A percentile compares a stretch with the other conserved stretches of the same genome.
Conservation (phyloP, 768 basidiomycete species). For the Agrocybe chaxingu region DNA sequence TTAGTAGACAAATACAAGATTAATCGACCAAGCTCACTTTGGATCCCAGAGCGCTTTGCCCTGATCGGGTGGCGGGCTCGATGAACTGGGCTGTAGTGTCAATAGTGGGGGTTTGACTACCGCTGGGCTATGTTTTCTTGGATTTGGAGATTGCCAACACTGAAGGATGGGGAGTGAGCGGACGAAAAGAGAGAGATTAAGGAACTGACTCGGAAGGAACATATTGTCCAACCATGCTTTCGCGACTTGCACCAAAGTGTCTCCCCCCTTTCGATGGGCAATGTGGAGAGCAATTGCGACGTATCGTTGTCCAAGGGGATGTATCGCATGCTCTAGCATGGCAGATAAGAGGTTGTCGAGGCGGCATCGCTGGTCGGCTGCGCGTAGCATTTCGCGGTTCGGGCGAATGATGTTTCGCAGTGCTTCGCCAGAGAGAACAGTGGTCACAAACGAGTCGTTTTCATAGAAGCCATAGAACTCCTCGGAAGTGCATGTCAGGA, state of each 20-base stretch:
- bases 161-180: background rate
- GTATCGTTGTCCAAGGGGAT: conserved; percentile 13
- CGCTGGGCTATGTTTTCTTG: too few relatives aligned
- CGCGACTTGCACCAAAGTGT: conserved; percentile 11
- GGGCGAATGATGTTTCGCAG: background rate
- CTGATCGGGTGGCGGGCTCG: too few relatives aligned
- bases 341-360: conserved; percentile 12
- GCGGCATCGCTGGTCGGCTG: background rate
- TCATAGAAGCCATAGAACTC: background rate
- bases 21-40: too few relatives aligned
- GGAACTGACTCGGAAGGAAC: conserved; percentile 14
- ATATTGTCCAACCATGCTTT: conserved; percentile 17
- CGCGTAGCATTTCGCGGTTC: background rate
- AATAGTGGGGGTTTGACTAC: too few relatives aligned
- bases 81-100: too few relatives aligned
- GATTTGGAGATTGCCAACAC: background rate
- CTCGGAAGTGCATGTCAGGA: background rate
- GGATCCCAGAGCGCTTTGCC: too few relatives aligned
- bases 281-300: conserved; percentile 17
- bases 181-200: background rate
- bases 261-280: conserved; percentile 11
- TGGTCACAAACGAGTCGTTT: background rate
- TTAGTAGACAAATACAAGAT: background rate
- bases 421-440: background rate
- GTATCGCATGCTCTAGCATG: conserved; percentile 19